Base-by-base conservation (phyloP, 352 stramenopile species). In the Vaucheria bursata region DNA sequence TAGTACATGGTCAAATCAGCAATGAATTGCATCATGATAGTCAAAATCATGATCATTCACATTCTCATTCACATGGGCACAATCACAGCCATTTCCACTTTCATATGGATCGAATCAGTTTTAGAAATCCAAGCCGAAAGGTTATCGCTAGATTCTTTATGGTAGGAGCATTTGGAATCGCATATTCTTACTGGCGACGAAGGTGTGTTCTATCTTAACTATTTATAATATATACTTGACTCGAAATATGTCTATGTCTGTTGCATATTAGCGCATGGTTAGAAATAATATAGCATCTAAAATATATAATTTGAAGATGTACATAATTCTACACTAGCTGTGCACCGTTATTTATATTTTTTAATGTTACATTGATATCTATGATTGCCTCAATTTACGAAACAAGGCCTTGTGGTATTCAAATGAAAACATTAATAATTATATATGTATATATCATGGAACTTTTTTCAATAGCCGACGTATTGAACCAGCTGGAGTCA, bases 191-290 rank as follows among this genome's bases (percentile, higher is more conserved):
- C 29, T 83, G 78, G 78, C 52, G 78, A 37, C 71, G 66, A 12
- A 83, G 78, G 50, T 73, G 69, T 32, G 70, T 65, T n/a, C 70
- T 81, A 8, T 12, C 78, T n/a, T 81, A 79, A 45, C 65, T 76
- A 72, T 59, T 59, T 0, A 72, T 72, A 33, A 72, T 81, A 12
- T 70, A 74, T 71, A 40, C 66, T 0, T 49, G 65, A 8, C 74
- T 79, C 18, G 77, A 59, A 25, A 59, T 59, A 59, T 59, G 45
- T 59, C 25, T 18, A 18, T 59, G 12, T 59, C 12, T 59, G 12
- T 59, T 25, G 25, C 12, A 59, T 18, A 59, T 18, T 59, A 59
- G 25, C 45, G 12, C 45, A 18, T 59, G 25, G 12, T 59, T 59
- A 25, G 12, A 18, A 73, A 33, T 65, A 70, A 53, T 74, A 73